A percentile compares a stretch with the other conserved stretches of the same genome.
These are phyloP conservation scores for Pythium aquatile DNA, from an alignment of 352 stramenopile species.

Conservation along the genomic window DNA sequence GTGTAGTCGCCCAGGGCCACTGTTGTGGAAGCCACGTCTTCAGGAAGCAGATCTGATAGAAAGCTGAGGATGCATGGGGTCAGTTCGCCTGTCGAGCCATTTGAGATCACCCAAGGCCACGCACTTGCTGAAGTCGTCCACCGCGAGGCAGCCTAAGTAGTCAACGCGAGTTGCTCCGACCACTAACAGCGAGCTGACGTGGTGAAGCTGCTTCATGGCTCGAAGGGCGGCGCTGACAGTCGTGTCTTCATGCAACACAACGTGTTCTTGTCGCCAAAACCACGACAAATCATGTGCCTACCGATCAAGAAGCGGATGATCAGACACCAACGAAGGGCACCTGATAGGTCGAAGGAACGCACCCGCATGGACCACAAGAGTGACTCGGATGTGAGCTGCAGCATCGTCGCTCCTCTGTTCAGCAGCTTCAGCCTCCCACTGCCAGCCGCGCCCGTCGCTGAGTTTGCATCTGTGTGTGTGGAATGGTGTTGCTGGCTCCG, in stretches of 20 bases:
- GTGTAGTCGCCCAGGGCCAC: constrained; percentile 34
- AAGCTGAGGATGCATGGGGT: neutral
- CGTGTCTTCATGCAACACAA: constrained; percentile 30
- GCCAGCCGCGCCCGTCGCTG: neutral
- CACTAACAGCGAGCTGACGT: constrained; percentile 28
- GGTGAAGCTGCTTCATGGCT: constrained; percentile 30
- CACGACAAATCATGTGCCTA: constrained; percentile 41
- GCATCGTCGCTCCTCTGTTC: constrained; percentile 22
- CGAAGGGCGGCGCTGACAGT: constrained; percentile 36
- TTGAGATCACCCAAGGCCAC: neutral
- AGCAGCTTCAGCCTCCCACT: constrained; percentile 18
- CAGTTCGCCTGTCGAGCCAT: neutral
- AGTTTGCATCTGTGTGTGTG: neutral
- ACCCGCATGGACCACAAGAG: constrained; percentile 27
- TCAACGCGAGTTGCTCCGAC: constrained; percentile 10
- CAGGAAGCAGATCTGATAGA: constrained; percentile 14
- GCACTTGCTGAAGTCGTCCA: constrained; percentile 43
- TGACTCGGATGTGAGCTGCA: constrained; percentile 16
- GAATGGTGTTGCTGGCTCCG: neutral
- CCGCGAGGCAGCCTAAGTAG: constrained; percentile 36
- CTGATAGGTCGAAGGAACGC: neutral
- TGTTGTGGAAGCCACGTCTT: constrained; percentile 8
- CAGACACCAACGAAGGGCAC: no score
- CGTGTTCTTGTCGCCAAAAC: constrained; percentile 44
- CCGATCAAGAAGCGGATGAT: neutral